Evolutionary conservation across 2,329 filamentous ascomycete species (phyloP), one percentile per base, ranked within the genome.

Genomic region (Colletotrichum sp.): DNA sequence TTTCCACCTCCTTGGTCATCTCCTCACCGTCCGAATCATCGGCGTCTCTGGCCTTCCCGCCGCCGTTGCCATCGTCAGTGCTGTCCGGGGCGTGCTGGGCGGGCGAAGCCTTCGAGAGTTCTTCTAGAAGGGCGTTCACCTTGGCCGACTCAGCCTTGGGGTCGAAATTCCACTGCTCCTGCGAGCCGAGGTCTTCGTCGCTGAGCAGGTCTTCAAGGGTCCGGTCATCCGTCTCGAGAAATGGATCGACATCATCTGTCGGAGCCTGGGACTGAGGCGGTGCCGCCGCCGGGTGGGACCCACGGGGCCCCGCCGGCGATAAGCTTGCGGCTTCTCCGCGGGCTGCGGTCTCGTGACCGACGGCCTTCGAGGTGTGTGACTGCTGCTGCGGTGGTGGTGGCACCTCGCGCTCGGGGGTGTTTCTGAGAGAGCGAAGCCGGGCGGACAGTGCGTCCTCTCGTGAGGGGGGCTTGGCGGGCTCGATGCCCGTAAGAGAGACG

Each of bases 171-270:
- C 66, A 81, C 78, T 5, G 70, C 83, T 5, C 68, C 83, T 13
- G 86, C 84, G 0, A 83, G 21, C 18, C 63, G 4, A 83, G 80
- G 26, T 82, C 83, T 10, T 89, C 83, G 32, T 87, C 85, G 3
- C 84, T 85, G 4, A 92, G 84, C 12, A 92, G 84, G 75, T 90
- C 89, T 71, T 91, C 86, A 1, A 91, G 82, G 2, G 87, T 89
- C 63, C 87, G 83, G n/a, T 91, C 89, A 77, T 90, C 89, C 4
- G 87, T 88, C 44, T 85, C 82, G 32, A 88, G 84, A 21, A 89
- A 79, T 3, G 83, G 80, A 52, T 87, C 86, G 0, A 86, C 83
- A 57, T 84, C 82, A 1, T 83, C 82, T 1, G 55, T 34, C 10
- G 68, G 52, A 24, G 55, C 21, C 63, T 63, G 63, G 32, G 69